Base-by-base conservation (phyloP, 768 basidiomycete species). In the Scleroderma bovista region DNA sequence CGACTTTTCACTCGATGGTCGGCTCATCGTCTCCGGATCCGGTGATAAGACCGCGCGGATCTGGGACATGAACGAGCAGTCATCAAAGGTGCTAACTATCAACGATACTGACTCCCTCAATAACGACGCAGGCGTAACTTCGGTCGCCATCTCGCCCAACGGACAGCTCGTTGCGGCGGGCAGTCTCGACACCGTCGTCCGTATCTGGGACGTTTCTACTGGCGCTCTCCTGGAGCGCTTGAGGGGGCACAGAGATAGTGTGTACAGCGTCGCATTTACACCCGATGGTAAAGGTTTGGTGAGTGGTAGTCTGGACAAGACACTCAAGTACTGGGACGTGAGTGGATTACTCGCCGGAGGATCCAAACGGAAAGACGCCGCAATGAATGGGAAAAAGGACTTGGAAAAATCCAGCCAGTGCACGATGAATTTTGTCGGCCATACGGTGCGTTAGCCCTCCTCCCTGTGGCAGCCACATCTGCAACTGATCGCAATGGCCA, bases 221-320 rank as follows among this genome's bases (percentile, higher is more conserved):
- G 87, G 84, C 13, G 60, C 69, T 40, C 71, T 93, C n/a, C 78
- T 80, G 37, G 89, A 89, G 63, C 73, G 83, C 23, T 70, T 94
- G 50, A 70, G 78, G 40, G 91, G 91, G 1, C 92, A 94, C 64
- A 75, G 75, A 48, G 88, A 93, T 60, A 86, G 84, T 46, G 92
- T 94, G 39, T 93, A 93, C 65, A 86, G 85, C 44, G 81, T 93
- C 3, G 92, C 89, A 24, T 99, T 97, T 69, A 92, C 90, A 2
- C 93, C 92, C 0, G 94, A 96, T 60, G 93, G 93, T 10, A 81
- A 82, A 60, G 83, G 79, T 46, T 75, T 96, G 55, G 91, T 97
- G 5, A 93, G 88, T 53, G 95, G 94, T 34, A 92, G 88, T 69
- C 70, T 94, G 61, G 91, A 94, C 62, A 87, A 88, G 75, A 91